Evolutionary conservation across 2,329 filamentous ascomycete species (phyloP).

Genomic region (Grosmannia clavigera): DNA sequence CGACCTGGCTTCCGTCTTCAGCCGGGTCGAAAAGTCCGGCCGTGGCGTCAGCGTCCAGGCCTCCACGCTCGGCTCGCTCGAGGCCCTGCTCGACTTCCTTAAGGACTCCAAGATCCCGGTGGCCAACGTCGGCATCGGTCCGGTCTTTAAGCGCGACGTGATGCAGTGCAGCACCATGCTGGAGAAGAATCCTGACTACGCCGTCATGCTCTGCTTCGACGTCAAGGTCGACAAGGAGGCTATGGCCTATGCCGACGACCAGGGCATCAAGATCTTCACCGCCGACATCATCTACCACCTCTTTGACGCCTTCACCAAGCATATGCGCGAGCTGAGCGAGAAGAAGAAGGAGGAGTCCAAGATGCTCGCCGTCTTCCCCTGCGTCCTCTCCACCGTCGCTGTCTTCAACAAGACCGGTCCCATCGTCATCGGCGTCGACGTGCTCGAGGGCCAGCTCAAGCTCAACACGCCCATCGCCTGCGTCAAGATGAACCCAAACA

Average conservation of each 20-base stretch:
- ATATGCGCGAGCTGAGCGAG: constrained; percentile 77
- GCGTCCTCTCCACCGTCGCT: constrained; percentile 75
- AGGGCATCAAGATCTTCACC: constrained; percentile 94
- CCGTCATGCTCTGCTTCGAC: constrained; percentile 99
- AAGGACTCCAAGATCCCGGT: constrained; percentile 95
- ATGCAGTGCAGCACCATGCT: constrained; percentile 94
- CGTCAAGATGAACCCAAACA: constrained; percentile 68
- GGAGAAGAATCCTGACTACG: constrained; percentile 87
- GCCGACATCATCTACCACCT: constrained; percentile 99
- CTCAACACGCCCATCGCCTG: constrained; percentile 84
- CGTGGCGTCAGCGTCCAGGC: constrained; percentile 95
- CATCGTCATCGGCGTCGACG: constrained; percentile 91
- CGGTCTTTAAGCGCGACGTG: constrained; percentile 95
- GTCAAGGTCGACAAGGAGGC: constrained; percentile 99
- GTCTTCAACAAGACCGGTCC: constrained; percentile 98
- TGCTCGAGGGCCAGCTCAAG: constrained; percentile 76
- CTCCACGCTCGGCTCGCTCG: constrained; percentile 90
- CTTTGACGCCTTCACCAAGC: constrained; percentile 91
- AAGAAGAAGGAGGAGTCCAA: constrained; percentile 96
- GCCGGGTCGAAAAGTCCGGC: constrained; percentile 80
- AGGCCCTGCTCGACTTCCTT: constrained; percentile 92
- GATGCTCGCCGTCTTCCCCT: constrained; percentile 90
- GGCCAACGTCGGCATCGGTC: constrained; percentile 91
- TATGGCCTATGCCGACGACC: constrained; percentile 76
- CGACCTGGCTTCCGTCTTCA: constrained; percentile 83